Evolutionary conservation across 148 eudicot genomes (phyloP).

Genomic region (Chenopodium quinoa): DNA sequence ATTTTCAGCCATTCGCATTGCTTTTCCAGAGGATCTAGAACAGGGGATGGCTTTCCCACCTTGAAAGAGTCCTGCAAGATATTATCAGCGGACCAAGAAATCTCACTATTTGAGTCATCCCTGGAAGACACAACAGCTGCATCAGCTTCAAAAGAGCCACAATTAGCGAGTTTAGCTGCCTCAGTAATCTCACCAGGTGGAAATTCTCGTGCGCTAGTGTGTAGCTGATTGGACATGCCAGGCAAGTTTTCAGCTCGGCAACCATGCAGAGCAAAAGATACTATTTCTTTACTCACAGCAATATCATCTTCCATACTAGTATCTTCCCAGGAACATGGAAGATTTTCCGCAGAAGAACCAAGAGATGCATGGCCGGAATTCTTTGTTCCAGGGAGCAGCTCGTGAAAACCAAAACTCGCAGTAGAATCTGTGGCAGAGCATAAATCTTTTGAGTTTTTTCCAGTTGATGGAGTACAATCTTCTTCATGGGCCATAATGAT

Average conservation of each 20-base stretch:
- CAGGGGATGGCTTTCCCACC: conserved; percentile 10
- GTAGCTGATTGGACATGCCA: too few relatives aligned
- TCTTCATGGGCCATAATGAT: conserved; percentile 24
- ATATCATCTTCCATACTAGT: conserved; percentile 14
- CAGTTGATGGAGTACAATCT: conserved; percentile 19
- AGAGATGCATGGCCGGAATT: conserved; percentile 24
- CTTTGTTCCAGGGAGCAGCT: conserved; percentile 23
- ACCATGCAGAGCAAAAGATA: too few relatives aligned
- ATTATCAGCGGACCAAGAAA: conserved; percentile 2
- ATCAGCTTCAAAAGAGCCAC: conserved; percentile 18
- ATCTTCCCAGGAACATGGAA: conserved; percentile 23
- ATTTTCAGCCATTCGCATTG: conserved; percentile 3
- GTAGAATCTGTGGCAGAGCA: conserved; percentile 15
- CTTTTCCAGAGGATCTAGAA: conserved; percentile 7
- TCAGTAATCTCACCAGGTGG: too few relatives aligned
- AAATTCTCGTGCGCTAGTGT: too few relatives aligned
- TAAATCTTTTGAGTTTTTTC: conserved; percentile 26
- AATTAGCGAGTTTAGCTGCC: background rate
- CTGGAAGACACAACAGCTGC: conserved; percentile 9
- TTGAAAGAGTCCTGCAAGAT: background rate
- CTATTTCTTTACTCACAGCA: too few relatives aligned
- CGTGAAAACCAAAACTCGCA: conserved; percentile 17
- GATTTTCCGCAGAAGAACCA: conserved; percentile 26
- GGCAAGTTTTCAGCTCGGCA: too few relatives aligned
- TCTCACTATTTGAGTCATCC: background rate